phyloP scores from a whole-genome alignment of 2,329 filamentous ascomycete species.

The Penicillium sp. region DNA sequence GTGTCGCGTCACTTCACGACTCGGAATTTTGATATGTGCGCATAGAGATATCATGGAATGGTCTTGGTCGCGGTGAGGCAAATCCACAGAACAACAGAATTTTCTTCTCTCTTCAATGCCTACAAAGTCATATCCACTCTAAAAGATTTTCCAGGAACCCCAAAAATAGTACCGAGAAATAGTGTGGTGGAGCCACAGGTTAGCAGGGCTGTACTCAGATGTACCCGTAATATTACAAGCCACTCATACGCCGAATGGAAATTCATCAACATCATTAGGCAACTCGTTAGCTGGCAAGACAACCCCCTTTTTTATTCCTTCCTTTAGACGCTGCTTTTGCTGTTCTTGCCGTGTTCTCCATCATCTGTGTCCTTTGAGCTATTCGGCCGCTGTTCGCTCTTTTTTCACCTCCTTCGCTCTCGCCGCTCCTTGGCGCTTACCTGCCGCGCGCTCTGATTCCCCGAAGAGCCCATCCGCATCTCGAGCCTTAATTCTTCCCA shows the following conservation, averaged over 20 bases:
- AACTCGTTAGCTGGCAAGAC: constrained; percentile 1
- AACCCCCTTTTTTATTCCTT: constrained; percentile 1
- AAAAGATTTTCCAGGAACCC: not conserved
- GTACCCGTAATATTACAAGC: constrained; percentile 25
- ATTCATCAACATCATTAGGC: constrained; percentile 19
- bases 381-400: constrained; percentile 7
- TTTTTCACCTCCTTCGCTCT: constrained; percentile 5
- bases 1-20: not conserved
- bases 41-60: not conserved
- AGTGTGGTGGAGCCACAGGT: constrained; percentile 15
- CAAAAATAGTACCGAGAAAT: constrained; percentile 24
- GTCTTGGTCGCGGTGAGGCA: not conserved
- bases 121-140: not conserved
- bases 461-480: constrained; percentile 4
- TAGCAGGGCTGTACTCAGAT: constrained; percentile 6
- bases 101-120: not conserved
- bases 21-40: not conserved
- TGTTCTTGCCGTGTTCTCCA: not conserved
- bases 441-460: constrained; percentile 20
- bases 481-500: not conserved
- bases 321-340: not conserved
- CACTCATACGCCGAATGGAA: constrained; percentile 25
- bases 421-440: constrained; percentile 21
- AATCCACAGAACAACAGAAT: not conserved
- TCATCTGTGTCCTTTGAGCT: not conserved